A percentile compares a stretch with the other conserved stretches of the same genome.
phyloP scores from a whole-genome alignment of 2,329 filamentous ascomycete genomes.

The Colletotrichum musae region DNA sequence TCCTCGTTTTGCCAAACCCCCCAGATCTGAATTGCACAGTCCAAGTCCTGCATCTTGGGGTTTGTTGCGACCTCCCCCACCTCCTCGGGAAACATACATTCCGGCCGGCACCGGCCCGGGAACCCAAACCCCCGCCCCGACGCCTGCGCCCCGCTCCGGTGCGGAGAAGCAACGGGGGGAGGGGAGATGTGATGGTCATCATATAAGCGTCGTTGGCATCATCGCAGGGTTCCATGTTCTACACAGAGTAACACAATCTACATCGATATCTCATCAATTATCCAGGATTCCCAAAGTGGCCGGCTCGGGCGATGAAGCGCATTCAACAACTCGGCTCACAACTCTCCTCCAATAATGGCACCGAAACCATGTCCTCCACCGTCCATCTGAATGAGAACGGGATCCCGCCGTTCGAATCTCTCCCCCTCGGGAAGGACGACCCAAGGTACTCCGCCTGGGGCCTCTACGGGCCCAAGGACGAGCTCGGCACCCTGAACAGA shows the following conservation, averaged over 20 bases:
- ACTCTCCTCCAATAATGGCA: background rate
- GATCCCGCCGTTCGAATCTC: slow-evolving; percentile 62
- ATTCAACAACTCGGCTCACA: slow-evolving; percentile 15
- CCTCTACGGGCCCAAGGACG: slow-evolving; percentile 69
- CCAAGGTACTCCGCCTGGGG: slow-evolving; percentile 62
- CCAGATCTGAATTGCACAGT: too few species aligned
- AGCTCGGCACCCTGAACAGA: slow-evolving; percentile 73
- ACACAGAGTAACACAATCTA: too few species aligned
- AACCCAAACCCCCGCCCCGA: background rate
- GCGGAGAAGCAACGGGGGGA: too few species aligned
- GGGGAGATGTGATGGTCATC: too few species aligned
- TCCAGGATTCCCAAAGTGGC: too few species aligned
- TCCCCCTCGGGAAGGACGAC: slow-evolving; percentile 62
- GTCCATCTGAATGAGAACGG: slow-evolving; percentile 53
- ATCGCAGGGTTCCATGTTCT: too few species aligned
- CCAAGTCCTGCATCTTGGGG: too few species aligned
- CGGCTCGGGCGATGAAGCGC: slow-evolving; percentile 13
- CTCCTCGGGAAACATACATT: background rate
- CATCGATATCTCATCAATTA: too few species aligned
- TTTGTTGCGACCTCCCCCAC: too few species aligned
- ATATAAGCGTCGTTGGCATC: too few species aligned
- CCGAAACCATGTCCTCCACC: background rate
- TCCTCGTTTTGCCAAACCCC: too few species aligned
- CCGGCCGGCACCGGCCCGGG: slow-evolving; percentile 7
- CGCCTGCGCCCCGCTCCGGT: too few species aligned